Evolutionary conservation across 1,284 basidiomycete genomes (phyloP).

Genomic region (Pholiota adiposa): DNA sequence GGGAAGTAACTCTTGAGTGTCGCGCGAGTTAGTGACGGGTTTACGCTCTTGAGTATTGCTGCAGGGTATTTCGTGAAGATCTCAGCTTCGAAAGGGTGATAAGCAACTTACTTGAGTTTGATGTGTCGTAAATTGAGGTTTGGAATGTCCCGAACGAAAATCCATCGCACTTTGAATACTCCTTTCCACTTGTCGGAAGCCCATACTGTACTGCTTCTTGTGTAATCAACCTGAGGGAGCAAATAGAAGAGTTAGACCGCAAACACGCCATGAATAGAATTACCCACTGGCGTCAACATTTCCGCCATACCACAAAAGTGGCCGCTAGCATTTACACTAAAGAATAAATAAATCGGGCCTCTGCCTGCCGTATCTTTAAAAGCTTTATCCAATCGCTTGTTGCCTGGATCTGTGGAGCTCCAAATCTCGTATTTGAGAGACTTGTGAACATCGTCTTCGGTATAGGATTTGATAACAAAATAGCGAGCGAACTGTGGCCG

Average conservation of each 20-base stretch:
- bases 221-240: conserved; percentile 66
- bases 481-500: conserved; percentile 83
- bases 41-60: conserved; percentile 97
- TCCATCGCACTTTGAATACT: conserved; percentile 94
- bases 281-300: conserved; percentile 83
- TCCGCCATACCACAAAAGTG: conserved; percentile 98
- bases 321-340: conserved; percentile 94
- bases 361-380: conserved; percentile 88
- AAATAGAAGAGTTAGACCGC: not conserved
- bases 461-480: conserved; percentile 98
- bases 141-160: conserved; percentile 94
- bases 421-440: conserved; percentile 96
- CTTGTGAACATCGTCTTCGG: conserved; percentile 97
- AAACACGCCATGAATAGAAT: not conserved
- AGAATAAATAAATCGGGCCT: conserved; percentile 95
- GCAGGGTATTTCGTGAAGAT: conserved; percentile 15
- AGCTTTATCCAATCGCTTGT: conserved; percentile 93
- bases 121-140: conserved; percentile 86
- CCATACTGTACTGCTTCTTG: conserved; percentile 91
- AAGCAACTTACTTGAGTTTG: conserved; percentile 68
- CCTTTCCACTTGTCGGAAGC: conserved; percentile 99
- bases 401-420: conserved; percentile 95
- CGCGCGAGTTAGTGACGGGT: conserved; percentile 93
- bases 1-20: conserved; percentile 90
- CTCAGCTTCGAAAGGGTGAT: conserved; percentile 24